These are phyloP conservation scores for Neostapfia colusana DNA, from an alignment of 176 grass and related monocot species.

Conservation along the genomic window DNA sequence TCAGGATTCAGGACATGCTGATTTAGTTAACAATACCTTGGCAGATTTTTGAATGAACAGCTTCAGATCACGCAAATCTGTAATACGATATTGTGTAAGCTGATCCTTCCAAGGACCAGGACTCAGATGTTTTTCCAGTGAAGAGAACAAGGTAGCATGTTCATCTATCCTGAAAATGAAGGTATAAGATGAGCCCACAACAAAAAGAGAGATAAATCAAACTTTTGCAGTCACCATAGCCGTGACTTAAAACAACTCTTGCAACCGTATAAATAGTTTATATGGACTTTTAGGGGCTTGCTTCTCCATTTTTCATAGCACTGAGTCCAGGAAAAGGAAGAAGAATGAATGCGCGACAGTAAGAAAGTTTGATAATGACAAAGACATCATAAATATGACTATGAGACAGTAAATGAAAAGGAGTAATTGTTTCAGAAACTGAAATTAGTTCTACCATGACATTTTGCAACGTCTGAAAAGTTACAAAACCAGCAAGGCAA, in stretches of 20 bases:
- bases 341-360: not conserved
- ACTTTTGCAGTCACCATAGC: not conserved
- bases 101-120: conserved; percentile 87
- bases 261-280: not conserved
- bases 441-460: not conserved
- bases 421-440: not conserved
- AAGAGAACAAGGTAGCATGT: conserved; percentile 52
- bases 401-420: not conserved
- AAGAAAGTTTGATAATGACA: conserved; percentile 1
- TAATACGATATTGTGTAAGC: conserved; percentile 63
- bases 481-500: not conserved
- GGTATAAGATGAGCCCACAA: conserved; percentile 16
- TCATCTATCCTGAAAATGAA: conserved; percentile 74
- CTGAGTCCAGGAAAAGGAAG: not conserved
- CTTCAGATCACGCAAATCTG: conserved; percentile 58
- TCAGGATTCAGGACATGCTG: not conserved
- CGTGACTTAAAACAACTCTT: not conserved
- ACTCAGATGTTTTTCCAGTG: conserved; percentile 71
- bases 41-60: conserved; percentile 74
- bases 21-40: conserved; percentile 56
- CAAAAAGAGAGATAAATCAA: not conserved
- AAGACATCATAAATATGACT: not conserved
- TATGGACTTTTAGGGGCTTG: not conserved
- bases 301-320: not conserved
- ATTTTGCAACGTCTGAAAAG: not conserved